These are phyloP conservation scores for Fusarium aywerte DNA, from an alignment of 2,329 filamentous ascomycete species.

Conservation along the genomic window DNA sequence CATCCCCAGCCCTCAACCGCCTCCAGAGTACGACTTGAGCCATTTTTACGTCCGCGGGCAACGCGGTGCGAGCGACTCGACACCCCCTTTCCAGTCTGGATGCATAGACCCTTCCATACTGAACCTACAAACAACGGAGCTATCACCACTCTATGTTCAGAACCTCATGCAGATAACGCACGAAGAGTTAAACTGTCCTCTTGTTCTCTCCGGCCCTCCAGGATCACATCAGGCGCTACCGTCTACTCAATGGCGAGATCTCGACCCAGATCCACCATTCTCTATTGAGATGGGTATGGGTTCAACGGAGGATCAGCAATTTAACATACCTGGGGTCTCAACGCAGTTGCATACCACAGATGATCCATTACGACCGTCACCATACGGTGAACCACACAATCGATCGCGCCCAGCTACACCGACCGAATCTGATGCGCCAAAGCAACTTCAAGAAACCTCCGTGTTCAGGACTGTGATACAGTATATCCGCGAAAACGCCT, in stretches of 20 bases:
- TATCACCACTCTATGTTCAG: background rate
- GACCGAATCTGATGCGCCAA: fast-evolving
- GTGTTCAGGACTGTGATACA: background rate
- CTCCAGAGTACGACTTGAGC: background rate
- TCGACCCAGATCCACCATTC: too few relatives aligned
- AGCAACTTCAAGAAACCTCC: background rate
- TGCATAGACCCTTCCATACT: background rate
- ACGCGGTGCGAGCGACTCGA: background rate
- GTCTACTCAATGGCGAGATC: background rate
- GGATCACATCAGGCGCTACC: too few relatives aligned
- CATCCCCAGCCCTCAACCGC: background rate
- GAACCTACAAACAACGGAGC: background rate
- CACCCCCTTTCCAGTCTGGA: background rate
- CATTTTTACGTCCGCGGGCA: background rate
- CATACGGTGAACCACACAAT: fast-evolving
- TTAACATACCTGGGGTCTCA: fast-evolving
- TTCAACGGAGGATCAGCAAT: background rate
- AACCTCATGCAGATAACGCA: background rate
- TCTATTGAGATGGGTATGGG: background rate
- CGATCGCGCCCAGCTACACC: fast-evolving
- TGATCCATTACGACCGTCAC: background rate
- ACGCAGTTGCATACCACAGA: background rate
- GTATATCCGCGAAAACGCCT: background rate
- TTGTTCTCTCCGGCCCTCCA: background rate
- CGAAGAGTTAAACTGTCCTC: background rate